A percentile compares a stretch with the other conserved stretches of the same genome.
phyloP scores from a whole-genome alignment of 805 yeast species.

The Cyberlindnera meyerae region DNA sequence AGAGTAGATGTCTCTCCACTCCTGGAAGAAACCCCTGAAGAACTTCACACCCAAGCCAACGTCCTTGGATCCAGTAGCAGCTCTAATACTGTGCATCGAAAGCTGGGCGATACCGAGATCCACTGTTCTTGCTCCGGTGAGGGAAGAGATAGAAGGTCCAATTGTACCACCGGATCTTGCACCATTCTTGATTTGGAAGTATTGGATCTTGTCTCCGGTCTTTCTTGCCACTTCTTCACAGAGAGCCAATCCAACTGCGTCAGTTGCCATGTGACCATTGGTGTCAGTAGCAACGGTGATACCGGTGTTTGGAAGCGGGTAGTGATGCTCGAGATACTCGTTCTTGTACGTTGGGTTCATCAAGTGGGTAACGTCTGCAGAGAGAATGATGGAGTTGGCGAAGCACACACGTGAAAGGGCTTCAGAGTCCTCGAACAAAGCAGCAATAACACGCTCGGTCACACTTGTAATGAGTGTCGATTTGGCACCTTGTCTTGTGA shows the following conservation, averaged over 20 bases:
- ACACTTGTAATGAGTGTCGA: conserved; percentile 68
- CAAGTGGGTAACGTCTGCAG: conserved; percentile 83
- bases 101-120: conserved; percentile 82
- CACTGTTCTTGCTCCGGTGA: conserved; percentile 69
- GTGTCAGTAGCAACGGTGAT: conserved; percentile 68
- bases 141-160: conserved; percentile 64
- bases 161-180: conserved; percentile 86
- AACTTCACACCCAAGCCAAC: conserved; percentile 69
- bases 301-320: conserved; percentile 77
- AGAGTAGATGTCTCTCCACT: conserved; percentile 61
- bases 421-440: conserved; percentile 18
- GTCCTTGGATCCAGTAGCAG: conserved; percentile 74
- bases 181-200: conserved; percentile 83
- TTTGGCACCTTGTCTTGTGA: conserved; percentile 75
- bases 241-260: conserved; percentile 64
- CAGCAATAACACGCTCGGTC: conserved; percentile 48
- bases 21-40: conserved; percentile 61
- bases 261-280: conserved; percentile 81
- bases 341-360: conserved; percentile 69
- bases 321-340: conserved; percentile 74
- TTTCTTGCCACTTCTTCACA: conserved; percentile 62
- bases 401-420: conserved; percentile 37
- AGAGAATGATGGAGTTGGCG: conserved; percentile 74
- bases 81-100: conserved; percentile 84
- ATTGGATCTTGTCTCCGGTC: conserved; percentile 65